phyloP scores from a whole-genome alignment of 2,329 filamentous ascomycete genomes.

The Colletotrichum destructivum region DNA sequence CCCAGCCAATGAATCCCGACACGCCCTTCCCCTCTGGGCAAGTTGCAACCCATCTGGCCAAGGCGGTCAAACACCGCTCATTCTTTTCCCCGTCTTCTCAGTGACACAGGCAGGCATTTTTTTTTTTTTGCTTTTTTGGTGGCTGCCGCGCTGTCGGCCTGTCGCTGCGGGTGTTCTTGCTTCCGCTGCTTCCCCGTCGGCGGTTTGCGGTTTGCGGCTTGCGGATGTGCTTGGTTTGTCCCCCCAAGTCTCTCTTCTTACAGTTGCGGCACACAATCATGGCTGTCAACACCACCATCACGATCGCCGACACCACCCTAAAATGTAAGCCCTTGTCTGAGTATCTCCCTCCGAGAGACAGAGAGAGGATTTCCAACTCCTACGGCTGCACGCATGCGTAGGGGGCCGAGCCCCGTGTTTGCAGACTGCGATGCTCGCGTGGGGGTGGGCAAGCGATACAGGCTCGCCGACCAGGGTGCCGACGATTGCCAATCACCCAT shows the following conservation, averaged over 20 bases:
- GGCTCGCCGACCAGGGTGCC: slow-evolving; percentile 9
- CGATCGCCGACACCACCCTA: not conserved
- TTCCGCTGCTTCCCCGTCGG: slow-evolving; percentile 40
- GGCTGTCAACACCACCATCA: not conserved
- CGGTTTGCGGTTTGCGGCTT: slow-evolving; percentile 5
- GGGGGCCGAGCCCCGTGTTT: slow-evolving; percentile 20
- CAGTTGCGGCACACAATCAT: not conserved
- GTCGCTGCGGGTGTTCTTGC: slow-evolving; percentile 8
- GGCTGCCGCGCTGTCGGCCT: slow-evolving; percentile 19
- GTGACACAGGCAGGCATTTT: not conserved
- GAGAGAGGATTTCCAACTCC: not conserved
- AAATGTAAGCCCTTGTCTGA: not conserved
- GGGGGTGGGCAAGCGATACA: slow-evolving; percentile 25
- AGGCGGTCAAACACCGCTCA: slow-evolving; percentile 43
- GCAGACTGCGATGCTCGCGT: slow-evolving; percentile 23
- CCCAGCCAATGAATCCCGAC: slow-evolving; percentile 37
- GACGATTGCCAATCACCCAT: not conserved
- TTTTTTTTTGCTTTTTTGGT: slow-evolving; percentile 15
- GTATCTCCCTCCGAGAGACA: not conserved
- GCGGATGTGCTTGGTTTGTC: not conserved
- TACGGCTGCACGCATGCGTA: not conserved
- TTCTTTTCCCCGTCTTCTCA: slow-evolving; percentile 28
- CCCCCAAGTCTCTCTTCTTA: not conserved
- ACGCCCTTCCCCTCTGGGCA: slow-evolving; percentile 15
- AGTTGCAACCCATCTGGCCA: slow-evolving; percentile 7